Evolutionary conservation across 306 rosid species (phyloP), one percentile per base, ranked within the genome.

Genomic region (Prunus salicina): DNA sequence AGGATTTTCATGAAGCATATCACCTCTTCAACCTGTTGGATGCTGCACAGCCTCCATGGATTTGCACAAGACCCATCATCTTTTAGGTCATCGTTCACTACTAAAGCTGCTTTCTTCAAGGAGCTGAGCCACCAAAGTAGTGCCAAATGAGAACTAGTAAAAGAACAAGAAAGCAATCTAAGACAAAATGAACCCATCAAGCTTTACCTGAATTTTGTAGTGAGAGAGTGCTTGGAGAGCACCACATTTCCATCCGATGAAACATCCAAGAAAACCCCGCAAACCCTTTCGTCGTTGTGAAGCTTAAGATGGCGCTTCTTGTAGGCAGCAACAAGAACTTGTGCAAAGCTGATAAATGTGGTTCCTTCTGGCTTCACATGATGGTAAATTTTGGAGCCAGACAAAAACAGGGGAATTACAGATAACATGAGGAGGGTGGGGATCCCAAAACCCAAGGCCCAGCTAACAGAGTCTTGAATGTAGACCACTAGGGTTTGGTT

Each of bases 371-470:
- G 77, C 76, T 83, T 83, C 1, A 63, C 87, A 70, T 81, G 75
- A 27, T 75, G 80, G 12, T 91, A 93, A 15, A 91, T 27, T 32
- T 34, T 81, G 7, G 72, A 38, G 1, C 97, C 98, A 19, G 73
- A 8, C 16, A 89, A 79, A 84, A 91, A 91, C 27, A 86, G 49
- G 43, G 82, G 53, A 15, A 93, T 86, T 20, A 96, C 82, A 28
- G 70, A 81, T 12, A 76, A 56, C 93, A 89, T 89, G 46, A 87
- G 86, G 2, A 68, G 0, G 0, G 93, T 86, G 1, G 93, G 98
- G 13, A 91, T 75, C 5, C 80, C 98, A 75, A 89, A 93, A 0
- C 97, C 98, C 5, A 91, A 38, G n/a, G 74, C 87, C 98, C 98
- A 94, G 61, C 96, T 94, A 3, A 94, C 52, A 5, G 88, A 69